Conservation (phyloP, 306 rosid species). For the Prinsepia uniflora region DNA sequence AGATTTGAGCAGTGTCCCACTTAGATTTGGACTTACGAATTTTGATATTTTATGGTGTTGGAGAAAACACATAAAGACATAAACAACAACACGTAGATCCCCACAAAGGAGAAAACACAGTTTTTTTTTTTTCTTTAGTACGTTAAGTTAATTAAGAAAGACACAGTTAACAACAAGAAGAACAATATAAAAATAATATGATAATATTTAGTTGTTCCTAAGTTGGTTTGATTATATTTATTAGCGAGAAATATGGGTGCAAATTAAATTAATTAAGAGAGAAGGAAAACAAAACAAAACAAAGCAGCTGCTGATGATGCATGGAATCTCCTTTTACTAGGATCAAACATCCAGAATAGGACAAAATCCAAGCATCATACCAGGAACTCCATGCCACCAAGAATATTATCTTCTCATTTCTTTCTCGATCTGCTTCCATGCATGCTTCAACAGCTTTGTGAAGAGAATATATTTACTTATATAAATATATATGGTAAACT, state of each 20-base stretch:
- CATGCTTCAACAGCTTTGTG: slow-evolving; percentile 1
- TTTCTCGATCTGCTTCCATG: background rate
- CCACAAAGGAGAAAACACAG: background rate
- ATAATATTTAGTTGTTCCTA: no score
- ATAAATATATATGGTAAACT: no score
- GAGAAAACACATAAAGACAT: background rate
- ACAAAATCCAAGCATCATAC: slow-evolving; percentile 32
- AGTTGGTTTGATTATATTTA: no score
- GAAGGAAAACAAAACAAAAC: background rate
- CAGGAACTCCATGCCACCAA: background rate
- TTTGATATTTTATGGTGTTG: background rate
- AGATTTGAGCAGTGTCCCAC: no score
- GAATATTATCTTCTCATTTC: background rate
- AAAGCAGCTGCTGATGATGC: background rate
- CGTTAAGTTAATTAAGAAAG: no score
- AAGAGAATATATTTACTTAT: background rate
- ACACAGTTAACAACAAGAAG: no score
- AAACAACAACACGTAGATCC: slow-evolving; percentile 9
- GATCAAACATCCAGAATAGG: slow-evolving; percentile 31
- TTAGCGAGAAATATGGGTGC: no score
- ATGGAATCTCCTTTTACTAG: slow-evolving; percentile 33
- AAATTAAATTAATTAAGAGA: background rate
- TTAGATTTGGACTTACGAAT: no score
- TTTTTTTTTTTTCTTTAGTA: no score
- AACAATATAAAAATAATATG: no score